These are phyloP conservation scores for Talaromyces adpressus DNA, from an alignment of 495 filamentous ascomycete genomes.

Conservation along the genomic window DNA sequence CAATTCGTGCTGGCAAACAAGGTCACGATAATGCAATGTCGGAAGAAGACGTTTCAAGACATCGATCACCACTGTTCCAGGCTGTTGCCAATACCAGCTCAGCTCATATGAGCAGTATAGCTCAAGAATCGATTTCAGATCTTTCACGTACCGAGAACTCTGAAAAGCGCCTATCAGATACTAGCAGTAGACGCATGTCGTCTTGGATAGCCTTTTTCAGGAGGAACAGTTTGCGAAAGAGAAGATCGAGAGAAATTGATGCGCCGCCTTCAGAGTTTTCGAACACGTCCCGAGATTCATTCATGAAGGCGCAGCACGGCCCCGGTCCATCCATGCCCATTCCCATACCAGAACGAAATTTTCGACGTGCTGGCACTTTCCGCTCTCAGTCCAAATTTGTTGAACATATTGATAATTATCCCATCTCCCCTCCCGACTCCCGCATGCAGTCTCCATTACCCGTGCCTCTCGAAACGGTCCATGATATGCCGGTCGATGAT, in stretches of 20 bases:
- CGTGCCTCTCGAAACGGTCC: constrained; percentile 29
- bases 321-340: constrained; percentile 16
- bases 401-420: constrained; percentile 85
- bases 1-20: constrained; percentile 26
- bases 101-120: constrained; percentile 47
- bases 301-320: constrained; percentile 39
- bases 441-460: constrained; percentile 63
- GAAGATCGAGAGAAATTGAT: constrained; percentile 51
- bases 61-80: constrained; percentile 45
- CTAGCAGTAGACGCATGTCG: constrained; percentile 33
- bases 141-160: constrained; percentile 31
- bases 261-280: constrained; percentile 56
- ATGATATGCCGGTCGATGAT: background rate
- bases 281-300: constrained; percentile 81
- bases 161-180: constrained; percentile 41
- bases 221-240: constrained; percentile 52
- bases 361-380: constrained; percentile 47
- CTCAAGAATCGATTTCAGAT: constrained; percentile 37
- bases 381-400: constrained; percentile 85
- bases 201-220: constrained; percentile 67
- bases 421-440: constrained; percentile 74
- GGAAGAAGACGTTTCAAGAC: constrained; percentile 17
- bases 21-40: constrained; percentile 30
- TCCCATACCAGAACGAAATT: constrained; percentile 36
- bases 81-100: constrained; percentile 42